phyloP scores from a whole-genome alignment of 345 rosid species.

The Lagerstroemia speciosa region DNA sequence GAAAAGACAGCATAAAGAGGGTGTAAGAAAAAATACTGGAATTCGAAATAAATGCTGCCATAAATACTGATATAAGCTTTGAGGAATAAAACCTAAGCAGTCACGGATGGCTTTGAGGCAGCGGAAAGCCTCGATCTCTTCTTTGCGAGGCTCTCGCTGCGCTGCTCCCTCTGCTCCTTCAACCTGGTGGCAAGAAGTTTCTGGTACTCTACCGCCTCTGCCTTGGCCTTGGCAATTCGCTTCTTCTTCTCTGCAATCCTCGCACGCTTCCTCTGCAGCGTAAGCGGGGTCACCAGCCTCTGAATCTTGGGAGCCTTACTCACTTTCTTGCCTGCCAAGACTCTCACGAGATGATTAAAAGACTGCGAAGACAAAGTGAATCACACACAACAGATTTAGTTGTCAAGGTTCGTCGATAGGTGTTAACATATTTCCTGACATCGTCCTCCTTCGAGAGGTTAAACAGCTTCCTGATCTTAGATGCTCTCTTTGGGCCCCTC shows the following conservation, averaged over 20 bases:
- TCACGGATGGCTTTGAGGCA: constrained; percentile 40
- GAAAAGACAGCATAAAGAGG: too few relatives aligned
- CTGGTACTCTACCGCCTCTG: constrained; percentile 48
- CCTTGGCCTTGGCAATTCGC: constrained; percentile 43
- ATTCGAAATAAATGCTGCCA: background rate
- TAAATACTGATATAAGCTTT: background rate
- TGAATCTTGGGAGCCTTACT: constrained; percentile 52
- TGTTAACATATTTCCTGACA: constrained; percentile 62
- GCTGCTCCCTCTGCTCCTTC: constrained; percentile 64
- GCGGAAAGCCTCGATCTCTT: constrained; percentile 38
- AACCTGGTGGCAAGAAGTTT: constrained; percentile 35
- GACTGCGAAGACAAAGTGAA: background rate
- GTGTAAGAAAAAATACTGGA: too few relatives aligned
- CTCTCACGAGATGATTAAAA: background rate
- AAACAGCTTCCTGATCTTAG: constrained; percentile 58
- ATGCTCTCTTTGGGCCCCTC: constrained; percentile 76
- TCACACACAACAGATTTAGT: constrained; percentile 34
- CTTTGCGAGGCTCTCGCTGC: constrained; percentile 53
- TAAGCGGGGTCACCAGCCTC: constrained; percentile 44
- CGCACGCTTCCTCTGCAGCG: constrained; percentile 39
- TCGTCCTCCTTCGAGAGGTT: constrained; percentile 64
- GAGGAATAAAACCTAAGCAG: background rate
- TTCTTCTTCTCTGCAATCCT: constrained; percentile 48
- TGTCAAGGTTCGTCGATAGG: constrained; percentile 60
- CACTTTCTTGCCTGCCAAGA: constrained; percentile 33